A percentile compares a stretch with the other conserved stretches of the same genome.
Conservation (phyloP, 2,329 filamentous ascomycete genomes). For the Stenocarpella maydis region DNA sequence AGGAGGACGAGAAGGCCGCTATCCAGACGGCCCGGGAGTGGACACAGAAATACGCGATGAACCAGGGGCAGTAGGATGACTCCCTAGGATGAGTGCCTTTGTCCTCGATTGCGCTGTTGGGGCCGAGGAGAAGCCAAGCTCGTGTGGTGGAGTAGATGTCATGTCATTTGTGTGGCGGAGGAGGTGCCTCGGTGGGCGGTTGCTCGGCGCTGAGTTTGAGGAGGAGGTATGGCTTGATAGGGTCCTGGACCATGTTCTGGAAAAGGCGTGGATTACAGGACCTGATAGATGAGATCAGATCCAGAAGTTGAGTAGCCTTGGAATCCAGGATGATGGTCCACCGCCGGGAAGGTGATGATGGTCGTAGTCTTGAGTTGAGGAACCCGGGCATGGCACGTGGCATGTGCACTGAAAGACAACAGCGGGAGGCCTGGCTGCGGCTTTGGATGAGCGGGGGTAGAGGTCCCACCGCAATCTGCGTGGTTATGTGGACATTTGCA, state of each 20-base stretch:
- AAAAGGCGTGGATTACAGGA: not conserved
- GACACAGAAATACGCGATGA: conserved; percentile 80
- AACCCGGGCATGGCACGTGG: not conserved
- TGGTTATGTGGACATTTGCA: not conserved
- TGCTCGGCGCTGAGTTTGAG: not conserved
- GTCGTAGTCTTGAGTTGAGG: not conserved
- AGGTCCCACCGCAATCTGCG: not conserved
- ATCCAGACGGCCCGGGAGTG: conserved; percentile 93
- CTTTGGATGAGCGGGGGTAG: not conserved
- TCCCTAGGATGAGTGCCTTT: conserved; percentile 2
- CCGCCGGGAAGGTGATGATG: not conserved
- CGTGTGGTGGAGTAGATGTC: not conserved
- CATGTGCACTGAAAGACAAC: not conserved
- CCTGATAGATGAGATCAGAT: not conserved
- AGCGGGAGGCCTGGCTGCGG: not conserved
- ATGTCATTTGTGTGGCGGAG: too few species aligned
- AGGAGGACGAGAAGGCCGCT: conserved; percentile 91
- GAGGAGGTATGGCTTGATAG: not conserved
- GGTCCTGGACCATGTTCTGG: not conserved
- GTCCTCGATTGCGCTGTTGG: not conserved
- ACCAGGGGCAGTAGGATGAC: conserved; percentile 29
- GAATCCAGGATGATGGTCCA: not conserved
- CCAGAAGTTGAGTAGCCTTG: not conserved
- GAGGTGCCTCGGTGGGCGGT: not conserved
- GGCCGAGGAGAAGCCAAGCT: not conserved